phyloP scores from a whole-genome alignment of 441 rosid species.

The Geranium incanum region DNA sequence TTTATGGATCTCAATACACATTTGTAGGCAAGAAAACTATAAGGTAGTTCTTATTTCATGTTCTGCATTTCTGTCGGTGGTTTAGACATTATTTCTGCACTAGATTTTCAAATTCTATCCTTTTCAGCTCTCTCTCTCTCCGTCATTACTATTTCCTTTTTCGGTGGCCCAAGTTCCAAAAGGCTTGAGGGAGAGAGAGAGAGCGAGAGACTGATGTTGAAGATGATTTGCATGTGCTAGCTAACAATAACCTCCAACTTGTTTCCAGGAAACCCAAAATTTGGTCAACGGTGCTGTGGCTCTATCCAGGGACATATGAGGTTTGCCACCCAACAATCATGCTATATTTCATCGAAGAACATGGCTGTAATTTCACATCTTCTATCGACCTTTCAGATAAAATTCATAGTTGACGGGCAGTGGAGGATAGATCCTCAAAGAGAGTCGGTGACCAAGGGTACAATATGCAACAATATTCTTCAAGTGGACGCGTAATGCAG shows the following conservation, averaged over 20 bases:
- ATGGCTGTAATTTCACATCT: too few relatives aligned
- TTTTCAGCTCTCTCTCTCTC: too few relatives aligned
- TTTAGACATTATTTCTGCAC: background rate
- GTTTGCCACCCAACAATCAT: slow-evolving; percentile 22
- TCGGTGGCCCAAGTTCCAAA: background rate
- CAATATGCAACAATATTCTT: slow-evolving; percentile 65
- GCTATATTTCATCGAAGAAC: background rate
- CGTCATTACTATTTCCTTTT: too few relatives aligned
- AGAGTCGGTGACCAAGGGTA: slow-evolving; percentile 45
- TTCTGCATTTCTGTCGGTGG: background rate
- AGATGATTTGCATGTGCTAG: too few relatives aligned
- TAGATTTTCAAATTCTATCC: too few relatives aligned
- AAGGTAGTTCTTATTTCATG: background rate
- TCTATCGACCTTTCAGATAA: slow-evolving; percentile 34
- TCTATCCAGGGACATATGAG: slow-evolving; percentile 84
- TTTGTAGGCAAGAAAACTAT: background rate
- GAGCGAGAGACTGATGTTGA: too few relatives aligned
- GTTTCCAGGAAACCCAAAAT: slow-evolving; percentile 46
- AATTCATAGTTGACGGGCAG: slow-evolving; percentile 71
- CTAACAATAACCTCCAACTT: slow-evolving; percentile 15
- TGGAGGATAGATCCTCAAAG: slow-evolving; percentile 61
- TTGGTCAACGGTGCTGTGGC: slow-evolving; percentile 76
- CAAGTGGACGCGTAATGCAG: slow-evolving; percentile 36
- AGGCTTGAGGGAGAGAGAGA: background rate
- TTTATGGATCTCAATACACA: background rate